These are phyloP conservation scores for Moesziomyces parantarcticus DNA, from an alignment of 1,284 basidiomycete species.

Conservation along the genomic window DNA sequence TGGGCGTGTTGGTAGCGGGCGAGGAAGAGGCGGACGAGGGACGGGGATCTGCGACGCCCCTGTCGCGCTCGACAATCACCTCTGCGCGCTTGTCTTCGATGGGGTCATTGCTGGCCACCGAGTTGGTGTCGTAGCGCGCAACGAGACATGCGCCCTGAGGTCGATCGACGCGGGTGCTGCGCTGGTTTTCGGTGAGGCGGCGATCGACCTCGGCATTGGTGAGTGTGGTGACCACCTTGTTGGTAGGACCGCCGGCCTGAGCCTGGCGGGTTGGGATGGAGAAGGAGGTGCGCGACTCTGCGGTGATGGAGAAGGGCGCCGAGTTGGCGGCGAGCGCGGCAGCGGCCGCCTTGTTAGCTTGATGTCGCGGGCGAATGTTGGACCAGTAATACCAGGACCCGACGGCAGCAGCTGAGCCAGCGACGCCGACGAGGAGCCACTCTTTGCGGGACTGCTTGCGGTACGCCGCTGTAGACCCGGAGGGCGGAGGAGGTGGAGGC, in stretches of 20 bases:
- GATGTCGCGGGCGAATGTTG: constrained; percentile 50
- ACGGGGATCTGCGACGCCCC: constrained; percentile 38
- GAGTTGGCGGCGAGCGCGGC: constrained; percentile 36
- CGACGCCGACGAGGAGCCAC: constrained; percentile 65
- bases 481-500: constrained; percentile 39
- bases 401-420: constrained; percentile 62
- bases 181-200: constrained; percentile 59
- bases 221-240: constrained; percentile 62
- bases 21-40: constrained; percentile 19
- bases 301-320: constrained; percentile 49
- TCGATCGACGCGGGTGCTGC: constrained; percentile 59
- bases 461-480: constrained; percentile 43
- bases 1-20: constrained; percentile 14
- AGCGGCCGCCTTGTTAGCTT: constrained; percentile 32
- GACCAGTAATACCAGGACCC: constrained; percentile 66
- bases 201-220: constrained; percentile 59
- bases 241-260: constrained; percentile 43
- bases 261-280: constrained; percentile 55
- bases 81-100: constrained; percentile 66
- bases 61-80: constrained; percentile 65
- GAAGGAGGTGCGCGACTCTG: constrained; percentile 51
- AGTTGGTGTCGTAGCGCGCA: constrained; percentile 65
- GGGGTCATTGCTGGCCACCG: constrained; percentile 62
- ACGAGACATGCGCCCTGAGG: constrained; percentile 60
- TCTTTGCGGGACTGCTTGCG: constrained; percentile 58